Conservation (phyloP, 768 basidiomycete genomes). For the Calocybe cyanea region DNA sequence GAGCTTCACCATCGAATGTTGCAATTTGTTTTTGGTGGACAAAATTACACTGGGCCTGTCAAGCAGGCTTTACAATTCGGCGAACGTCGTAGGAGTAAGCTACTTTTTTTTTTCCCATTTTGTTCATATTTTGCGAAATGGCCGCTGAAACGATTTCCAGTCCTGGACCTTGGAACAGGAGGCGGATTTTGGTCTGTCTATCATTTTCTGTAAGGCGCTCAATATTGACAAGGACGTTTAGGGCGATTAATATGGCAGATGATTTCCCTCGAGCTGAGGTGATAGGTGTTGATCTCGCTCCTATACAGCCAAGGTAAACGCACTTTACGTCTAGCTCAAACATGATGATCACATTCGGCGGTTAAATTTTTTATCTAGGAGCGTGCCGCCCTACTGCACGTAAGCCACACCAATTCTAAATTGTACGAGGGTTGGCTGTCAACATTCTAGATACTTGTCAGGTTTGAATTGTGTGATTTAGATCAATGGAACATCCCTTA, state of each 20-base stretch:
- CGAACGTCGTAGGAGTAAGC: slow-evolving; percentile 38
- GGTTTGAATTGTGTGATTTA: slow-evolving; percentile 71
- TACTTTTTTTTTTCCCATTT: slow-evolving; percentile 4
- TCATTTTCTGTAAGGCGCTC: neutral
- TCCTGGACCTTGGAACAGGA: slow-evolving; percentile 71
- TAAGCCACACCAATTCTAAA: slow-evolving; percentile 32
- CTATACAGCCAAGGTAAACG: slow-evolving; percentile 64
- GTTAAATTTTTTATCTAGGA: slow-evolving; percentile 39
- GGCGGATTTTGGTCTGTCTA: slow-evolving; percentile 52
- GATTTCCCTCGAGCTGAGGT: slow-evolving; percentile 67
- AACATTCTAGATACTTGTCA: slow-evolving; percentile 21
- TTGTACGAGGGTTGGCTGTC: slow-evolving; percentile 4
- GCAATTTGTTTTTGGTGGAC: slow-evolving; percentile 62
- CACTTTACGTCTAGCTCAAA: neutral
- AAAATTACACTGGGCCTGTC: slow-evolving; percentile 65
- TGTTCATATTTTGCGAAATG: neutral
- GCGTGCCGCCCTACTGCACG: slow-evolving; percentile 72
- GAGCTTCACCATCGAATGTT: slow-evolving; percentile 61
- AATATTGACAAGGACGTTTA: slow-evolving; percentile 20
- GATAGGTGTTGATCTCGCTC: slow-evolving; percentile 68
- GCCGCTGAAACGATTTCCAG: slow-evolving; percentile 27
- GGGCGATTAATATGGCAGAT: slow-evolving; percentile 73
- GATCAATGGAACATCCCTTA: slow-evolving; percentile 60
- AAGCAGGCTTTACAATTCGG: slow-evolving; percentile 52
- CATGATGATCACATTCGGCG: neutral